Evolutionary conservation across 179 eudicot genomes (phyloP).

Genomic region (Camellia oleifera): DNA sequence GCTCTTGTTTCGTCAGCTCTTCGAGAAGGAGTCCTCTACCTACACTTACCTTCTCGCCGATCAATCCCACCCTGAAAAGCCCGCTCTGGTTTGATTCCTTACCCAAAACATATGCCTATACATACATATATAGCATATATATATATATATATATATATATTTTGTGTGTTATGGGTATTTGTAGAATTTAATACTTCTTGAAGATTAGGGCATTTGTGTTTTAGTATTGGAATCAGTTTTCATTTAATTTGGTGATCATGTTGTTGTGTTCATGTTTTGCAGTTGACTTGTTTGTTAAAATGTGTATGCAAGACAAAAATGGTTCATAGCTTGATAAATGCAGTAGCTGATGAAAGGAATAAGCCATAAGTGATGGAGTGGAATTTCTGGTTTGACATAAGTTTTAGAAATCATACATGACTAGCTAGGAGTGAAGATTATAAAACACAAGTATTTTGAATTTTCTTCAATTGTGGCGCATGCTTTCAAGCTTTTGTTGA

Average conservation of each 20-base stretch:
- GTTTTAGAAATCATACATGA: too few species aligned
- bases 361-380: not conserved
- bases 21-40: constrained; percentile 91
- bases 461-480: not conserved
- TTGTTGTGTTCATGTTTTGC: not conserved
- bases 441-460: too few species aligned
- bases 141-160: not conserved
- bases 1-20: constrained; percentile 79
- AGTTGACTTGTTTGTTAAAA: not conserved
- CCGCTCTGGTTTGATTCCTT: constrained; percentile 63
- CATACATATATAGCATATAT: not conserved
- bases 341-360: not conserved
- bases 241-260: not conserved
- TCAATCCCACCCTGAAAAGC: constrained; percentile 75
- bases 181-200: not conserved
- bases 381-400: not conserved
- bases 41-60: constrained; percentile 95
- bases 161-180: not conserved
- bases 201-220: not conserved
- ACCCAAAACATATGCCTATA: not conserved
- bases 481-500: constrained; percentile 2
- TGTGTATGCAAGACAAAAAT: not conserved
- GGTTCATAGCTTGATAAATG: not conserved
- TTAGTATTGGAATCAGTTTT: not conserved
- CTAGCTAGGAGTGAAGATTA: too few species aligned